Base-by-base conservation (phyloP, 2,329 filamentous ascomycete species). In the Apiospora koreana region DNA sequence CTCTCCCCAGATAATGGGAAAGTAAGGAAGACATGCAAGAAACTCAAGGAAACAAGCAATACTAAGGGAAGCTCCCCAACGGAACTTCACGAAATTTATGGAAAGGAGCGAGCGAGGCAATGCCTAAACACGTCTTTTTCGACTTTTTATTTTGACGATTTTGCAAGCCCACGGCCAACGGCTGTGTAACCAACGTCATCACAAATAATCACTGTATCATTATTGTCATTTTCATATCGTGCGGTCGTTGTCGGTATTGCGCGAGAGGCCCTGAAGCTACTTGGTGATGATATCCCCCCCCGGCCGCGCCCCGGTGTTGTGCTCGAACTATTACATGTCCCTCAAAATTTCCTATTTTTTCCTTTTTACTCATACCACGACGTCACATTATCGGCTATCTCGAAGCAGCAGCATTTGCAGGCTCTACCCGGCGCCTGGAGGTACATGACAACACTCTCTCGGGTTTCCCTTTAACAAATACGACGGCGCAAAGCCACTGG, bases 141-240 rank as follows among this genome's bases (percentile, higher is more conserved):
- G n/a, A 23, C 35, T 23, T 4, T 7, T 62, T 38, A n/a, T 62
- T 10, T n/a, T 62, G 54, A 62, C 54, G 54, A 38, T 38, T 62
- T 12, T 16, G 2, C 18, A n/a, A n/a, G 54, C 54, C 54, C 8
- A 54, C 54, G 35, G n/a, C 21, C 54, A 38, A 4, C 31, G 54
- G 31, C 31, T 62, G 4, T 16, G 31, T 23, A 62, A 9, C 31
- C 3, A n/a, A 9, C 54, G 54, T 62, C 54, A 62, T 62, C 31
- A 62, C 18, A n/a, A 35, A 62, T 62, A 62, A 62, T 62, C 54
- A 38, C 54, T 62, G 54, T 62, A 62, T 62, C 54, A 62, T 62
- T 62, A 62, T 62, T 62, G 54, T 62, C 54, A 62, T 62, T 62
- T 62, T 62, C 31, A 62, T 62, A 38, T 35, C 31, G 23, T 23